A percentile compares a stretch with the other conserved stretches of the same genome.
These are phyloP conservation scores for Penicillium ucsense DNA, from an alignment of 495 filamentous ascomycete genomes.

Conservation along the genomic window DNA sequence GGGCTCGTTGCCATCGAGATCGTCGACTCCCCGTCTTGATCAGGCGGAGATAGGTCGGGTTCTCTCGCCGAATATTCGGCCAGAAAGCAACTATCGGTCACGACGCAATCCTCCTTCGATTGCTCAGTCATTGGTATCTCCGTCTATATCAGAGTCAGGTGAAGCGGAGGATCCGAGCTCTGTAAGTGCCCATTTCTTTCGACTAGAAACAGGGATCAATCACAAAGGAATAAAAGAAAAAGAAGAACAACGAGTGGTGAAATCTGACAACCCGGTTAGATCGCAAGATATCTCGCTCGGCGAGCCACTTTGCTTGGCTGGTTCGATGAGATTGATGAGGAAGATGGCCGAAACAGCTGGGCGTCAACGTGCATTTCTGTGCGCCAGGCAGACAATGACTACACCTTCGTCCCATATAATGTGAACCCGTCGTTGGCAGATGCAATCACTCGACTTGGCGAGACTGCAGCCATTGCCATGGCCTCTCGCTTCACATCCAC, in stretches of 20 bases:
- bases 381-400: not conserved
- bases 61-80: not conserved
- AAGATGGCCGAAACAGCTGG: not conserved
- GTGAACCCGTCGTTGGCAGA: not conserved
- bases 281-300: not conserved
- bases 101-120: not conserved
- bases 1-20: not conserved
- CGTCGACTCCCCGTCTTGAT: not conserved
- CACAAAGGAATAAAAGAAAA: no score
- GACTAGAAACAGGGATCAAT: not conserved
- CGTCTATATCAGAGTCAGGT: not conserved
- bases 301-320: conserved; percentile 2
- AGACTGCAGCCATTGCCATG: conserved; percentile 3
- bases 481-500: conserved; percentile 1
- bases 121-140: conserved; percentile 1
- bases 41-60: not conserved
- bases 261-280: not conserved
- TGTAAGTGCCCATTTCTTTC: not conserved
- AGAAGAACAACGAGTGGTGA: no score
- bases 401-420: conserved; percentile 5
- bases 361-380: conserved; percentile 2
- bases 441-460: not conserved
- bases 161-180: conserved; percentile 1
- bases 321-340: not conserved
- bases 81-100: not conserved